A percentile compares a stretch with the other conserved stretches of the same genome.
Conservation (phyloP, 2,329 filamentous ascomycete species). For the Dothistroma septosporum region DNA sequence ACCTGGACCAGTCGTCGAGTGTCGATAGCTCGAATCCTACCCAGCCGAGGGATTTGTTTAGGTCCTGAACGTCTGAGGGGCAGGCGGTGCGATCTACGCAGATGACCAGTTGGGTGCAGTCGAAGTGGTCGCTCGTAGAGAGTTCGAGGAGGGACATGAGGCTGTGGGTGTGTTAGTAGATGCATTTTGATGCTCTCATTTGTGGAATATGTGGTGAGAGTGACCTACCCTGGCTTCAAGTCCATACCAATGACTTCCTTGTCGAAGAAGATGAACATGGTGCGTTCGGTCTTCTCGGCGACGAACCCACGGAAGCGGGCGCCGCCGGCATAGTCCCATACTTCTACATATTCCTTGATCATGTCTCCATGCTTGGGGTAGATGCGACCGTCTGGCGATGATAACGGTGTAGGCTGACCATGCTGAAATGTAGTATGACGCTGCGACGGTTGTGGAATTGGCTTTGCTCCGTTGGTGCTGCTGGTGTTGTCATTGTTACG, state of each 20-base stretch:
- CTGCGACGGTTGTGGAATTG: slow-evolving; percentile 21
- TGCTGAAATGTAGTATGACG: slow-evolving; percentile 22
- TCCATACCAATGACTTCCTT: slow-evolving; percentile 66
- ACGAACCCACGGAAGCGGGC: slow-evolving; percentile 84
- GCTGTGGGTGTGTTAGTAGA: slow-evolving; percentile 44
- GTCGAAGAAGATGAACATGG: slow-evolving; percentile 87
- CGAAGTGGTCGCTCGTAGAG: slow-evolving; percentile 66
- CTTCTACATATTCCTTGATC: slow-evolving; percentile 65
- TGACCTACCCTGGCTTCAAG: slow-evolving; percentile 77
- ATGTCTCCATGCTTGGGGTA: slow-evolving; percentile 22
- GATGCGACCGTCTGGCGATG: slow-evolving; percentile 33
- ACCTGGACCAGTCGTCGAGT: slow-evolving; percentile 66
- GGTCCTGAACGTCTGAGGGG: slow-evolving; percentile 57
- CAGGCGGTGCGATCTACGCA: slow-evolving; percentile 73
- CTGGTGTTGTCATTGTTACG: slow-evolving; percentile 29
- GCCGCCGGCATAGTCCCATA: slow-evolving; percentile 84
- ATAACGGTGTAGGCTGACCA: slow-evolving; percentile 35
- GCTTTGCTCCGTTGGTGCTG: slow-evolving; percentile 16
- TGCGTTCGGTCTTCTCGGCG: slow-evolving; percentile 62
- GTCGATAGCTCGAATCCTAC: slow-evolving; percentile 84
- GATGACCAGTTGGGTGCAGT: slow-evolving; percentile 72
- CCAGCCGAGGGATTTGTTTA: slow-evolving; percentile 84
- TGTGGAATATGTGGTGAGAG: slow-evolving; percentile 8
- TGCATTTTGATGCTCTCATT: background rate
- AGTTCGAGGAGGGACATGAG: slow-evolving; percentile 89